Conservation (phyloP, 352 stramenopile genomes). For the Phytopythium ostracodes region DNA sequence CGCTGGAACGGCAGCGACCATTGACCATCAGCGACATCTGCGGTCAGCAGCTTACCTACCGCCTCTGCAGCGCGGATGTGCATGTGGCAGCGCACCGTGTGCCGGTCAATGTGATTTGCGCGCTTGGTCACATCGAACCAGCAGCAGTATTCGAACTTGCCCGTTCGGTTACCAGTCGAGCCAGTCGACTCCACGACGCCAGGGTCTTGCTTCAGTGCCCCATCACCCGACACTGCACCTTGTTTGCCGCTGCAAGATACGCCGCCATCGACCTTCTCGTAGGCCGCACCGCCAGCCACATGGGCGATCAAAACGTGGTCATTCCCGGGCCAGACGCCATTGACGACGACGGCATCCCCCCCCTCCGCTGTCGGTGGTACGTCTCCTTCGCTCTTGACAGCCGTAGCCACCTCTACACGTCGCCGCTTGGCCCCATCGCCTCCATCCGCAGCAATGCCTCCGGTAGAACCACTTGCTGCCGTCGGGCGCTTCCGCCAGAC, state of each 20-base stretch:
- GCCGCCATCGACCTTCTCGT: not conserved
- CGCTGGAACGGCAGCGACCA: conserved; percentile 5
- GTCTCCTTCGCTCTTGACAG: not conserved
- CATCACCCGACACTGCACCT: too few relatives aligned
- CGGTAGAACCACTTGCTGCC: not conserved
- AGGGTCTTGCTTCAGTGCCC: not conserved
- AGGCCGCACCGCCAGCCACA: conserved; percentile 24
- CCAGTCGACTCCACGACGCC: not conserved
- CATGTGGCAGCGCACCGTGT: conserved; percentile 38
- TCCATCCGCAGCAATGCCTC: fast-evolving
- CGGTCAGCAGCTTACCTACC: not conserved
- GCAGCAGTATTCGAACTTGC: conserved; percentile 34
- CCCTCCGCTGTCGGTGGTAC: not conserved
- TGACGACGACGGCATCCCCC: not conserved
- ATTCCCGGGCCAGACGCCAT: not conserved
- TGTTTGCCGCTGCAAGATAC: not conserved
- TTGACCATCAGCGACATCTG: not conserved
- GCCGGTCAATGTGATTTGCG: conserved; percentile 30
- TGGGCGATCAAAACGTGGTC: conserved; percentile 28
- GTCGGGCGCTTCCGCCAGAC: conserved; percentile 18
- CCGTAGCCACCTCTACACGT: not conserved
- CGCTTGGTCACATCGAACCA: conserved; percentile 40
- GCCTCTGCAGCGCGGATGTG: conserved; percentile 22
- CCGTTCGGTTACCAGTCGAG: not conserved
- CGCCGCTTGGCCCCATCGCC: conserved; percentile 23